phyloP scores from a whole-genome alignment of 495 filamentous ascomycete species.

The Lasiosphaeria hispida region DNA sequence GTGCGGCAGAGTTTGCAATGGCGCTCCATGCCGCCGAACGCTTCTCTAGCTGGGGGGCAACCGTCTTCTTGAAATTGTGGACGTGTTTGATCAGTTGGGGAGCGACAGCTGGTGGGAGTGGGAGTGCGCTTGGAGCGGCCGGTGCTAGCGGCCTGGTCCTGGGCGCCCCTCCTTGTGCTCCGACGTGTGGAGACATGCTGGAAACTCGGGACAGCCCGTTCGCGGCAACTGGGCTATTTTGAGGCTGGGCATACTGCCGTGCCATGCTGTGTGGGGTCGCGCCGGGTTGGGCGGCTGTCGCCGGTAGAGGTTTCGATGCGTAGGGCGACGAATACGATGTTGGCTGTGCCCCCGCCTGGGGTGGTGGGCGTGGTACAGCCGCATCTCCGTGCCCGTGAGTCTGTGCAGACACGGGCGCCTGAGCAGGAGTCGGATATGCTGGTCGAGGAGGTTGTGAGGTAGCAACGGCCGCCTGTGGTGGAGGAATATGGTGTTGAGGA shows the following conservation, averaged over 20 bases:
- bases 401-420: slow-evolving; percentile 33
- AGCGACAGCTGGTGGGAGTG: slow-evolving; percentile 28
- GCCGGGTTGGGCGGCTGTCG: slow-evolving; percentile 17
- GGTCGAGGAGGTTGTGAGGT: slow-evolving; percentile 19
- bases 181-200: slow-evolving; percentile 7
- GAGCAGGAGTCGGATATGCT: slow-evolving; percentile 30
- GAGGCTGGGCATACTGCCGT: slow-evolving; percentile 15
- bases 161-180: background rate
- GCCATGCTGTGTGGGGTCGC: slow-evolving; percentile 18
- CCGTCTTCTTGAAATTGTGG: slow-evolving; percentile 29
- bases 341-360: slow-evolving; percentile 29
- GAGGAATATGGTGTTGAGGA: too few relatives aligned
- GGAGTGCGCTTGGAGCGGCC: slow-evolving; percentile 6
- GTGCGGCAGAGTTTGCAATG: slow-evolving; percentile 36
- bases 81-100: slow-evolving; percentile 26
- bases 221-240: slow-evolving; percentile 4
- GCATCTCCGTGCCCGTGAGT: slow-evolving; percentile 31
- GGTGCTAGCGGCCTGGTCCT: slow-evolving; percentile 17
- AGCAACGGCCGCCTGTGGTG: too few relatives aligned
- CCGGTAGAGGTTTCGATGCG: slow-evolving; percentile 33
- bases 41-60: slow-evolving; percentile 25
- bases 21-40: slow-evolving; percentile 18
- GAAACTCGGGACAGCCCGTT: slow-evolving; percentile 26
- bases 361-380: slow-evolving; percentile 28
- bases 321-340: slow-evolving; percentile 47